These are phyloP conservation scores for Phytophthora sp. DNA, from an alignment of 352 stramenopile species.

Conservation along the genomic window DNA sequence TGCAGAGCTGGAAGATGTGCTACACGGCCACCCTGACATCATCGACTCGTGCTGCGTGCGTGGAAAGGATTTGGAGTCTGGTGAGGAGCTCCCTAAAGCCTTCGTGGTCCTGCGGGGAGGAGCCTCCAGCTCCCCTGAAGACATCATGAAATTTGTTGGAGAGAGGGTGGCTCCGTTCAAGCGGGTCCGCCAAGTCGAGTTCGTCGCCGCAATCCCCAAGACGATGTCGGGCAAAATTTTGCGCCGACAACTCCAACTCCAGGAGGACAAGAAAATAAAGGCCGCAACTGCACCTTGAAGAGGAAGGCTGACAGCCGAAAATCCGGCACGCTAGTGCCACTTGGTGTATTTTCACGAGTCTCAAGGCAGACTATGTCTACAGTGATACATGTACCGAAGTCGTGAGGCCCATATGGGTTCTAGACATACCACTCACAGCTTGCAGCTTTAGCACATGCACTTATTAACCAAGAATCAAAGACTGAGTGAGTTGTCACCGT, in stretches of 20 bases:
- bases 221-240: constrained; percentile 91
- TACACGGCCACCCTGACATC: constrained; percentile 77
- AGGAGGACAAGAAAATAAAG: constrained; percentile 37
- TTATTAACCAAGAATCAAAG: no score
- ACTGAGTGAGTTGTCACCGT: background rate
- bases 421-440: no score
- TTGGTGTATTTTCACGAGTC: no score
- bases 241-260: constrained; percentile 68
- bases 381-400: background rate
- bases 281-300: constrained; percentile 8
- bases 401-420: no score
- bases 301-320: background rate
- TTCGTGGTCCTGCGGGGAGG: constrained; percentile 84
- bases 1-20: constrained; percentile 91
- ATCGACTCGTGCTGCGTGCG: constrained; percentile 80
- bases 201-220: constrained; percentile 90
- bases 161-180: constrained; percentile 85
- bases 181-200: constrained; percentile 83
- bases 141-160: constrained; percentile 85
- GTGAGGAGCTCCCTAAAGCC: constrained; percentile 90
- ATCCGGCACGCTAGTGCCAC: no score
- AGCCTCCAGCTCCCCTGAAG: constrained; percentile 48
- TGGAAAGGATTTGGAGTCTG: constrained; percentile 59
- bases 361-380: background rate
- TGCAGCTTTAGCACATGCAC: no score